Evolutionary conservation across 257 asterid species (phyloP).

Genomic region (Nicotiana attenuata): DNA sequence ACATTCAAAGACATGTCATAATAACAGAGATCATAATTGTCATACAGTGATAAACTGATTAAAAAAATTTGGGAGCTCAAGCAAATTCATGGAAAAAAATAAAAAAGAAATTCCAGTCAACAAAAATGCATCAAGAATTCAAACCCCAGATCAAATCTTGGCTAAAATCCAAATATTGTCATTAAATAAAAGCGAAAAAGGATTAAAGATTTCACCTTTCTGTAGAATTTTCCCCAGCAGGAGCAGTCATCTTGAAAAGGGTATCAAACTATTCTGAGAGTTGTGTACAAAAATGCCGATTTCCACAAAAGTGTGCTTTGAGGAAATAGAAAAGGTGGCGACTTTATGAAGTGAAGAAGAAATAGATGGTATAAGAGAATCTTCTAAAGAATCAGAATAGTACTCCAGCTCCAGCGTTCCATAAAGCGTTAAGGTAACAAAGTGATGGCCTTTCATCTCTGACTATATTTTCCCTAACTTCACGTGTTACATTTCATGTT

Average conservation of each 20-base stretch:
- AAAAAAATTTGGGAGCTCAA: background rate
- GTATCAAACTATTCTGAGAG: background rate
- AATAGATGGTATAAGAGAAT: background rate
- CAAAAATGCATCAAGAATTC: background rate
- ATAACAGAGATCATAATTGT: too few species aligned
- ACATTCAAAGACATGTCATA: too few species aligned
- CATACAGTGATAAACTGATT: background rate
- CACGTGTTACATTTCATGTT: too few species aligned
- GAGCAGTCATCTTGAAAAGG: background rate
- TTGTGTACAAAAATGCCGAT: background rate
- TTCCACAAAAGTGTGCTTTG: background rate
- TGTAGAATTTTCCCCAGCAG: background rate
- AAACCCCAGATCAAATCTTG: background rate
- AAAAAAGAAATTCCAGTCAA: background rate
- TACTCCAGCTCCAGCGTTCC: background rate
- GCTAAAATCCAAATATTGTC: background rate
- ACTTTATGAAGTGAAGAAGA: background rate
- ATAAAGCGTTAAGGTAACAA: background rate
- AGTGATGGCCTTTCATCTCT: background rate
- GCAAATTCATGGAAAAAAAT: background rate
- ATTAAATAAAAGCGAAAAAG: background rate
- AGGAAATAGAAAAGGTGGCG: background rate
- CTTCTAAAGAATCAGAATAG: constrained; percentile 6
- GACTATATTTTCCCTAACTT: background rate
- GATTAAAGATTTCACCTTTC: background rate